Base-by-base conservation (phyloP, 2,329 filamentous ascomycete genomes). In the Ophidiomyces ophidiicola region DNA sequence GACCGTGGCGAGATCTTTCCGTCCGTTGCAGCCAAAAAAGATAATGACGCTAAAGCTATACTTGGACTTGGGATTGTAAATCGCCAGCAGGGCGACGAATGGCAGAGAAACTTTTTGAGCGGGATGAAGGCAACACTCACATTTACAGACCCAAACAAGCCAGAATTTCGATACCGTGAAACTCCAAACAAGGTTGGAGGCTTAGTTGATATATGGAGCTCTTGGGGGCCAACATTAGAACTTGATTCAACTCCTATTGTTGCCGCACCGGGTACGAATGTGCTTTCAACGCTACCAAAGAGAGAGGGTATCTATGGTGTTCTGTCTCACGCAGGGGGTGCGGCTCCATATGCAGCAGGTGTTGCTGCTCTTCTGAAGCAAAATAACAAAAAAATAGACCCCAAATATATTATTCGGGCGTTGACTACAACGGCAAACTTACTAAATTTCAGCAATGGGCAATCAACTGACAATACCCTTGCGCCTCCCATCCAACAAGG, bases 191-290 rank as follows among this genome's bases (percentile, higher is more conserved):
- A 7, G 6, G 69, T 66, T 0, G 71, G 68, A 1, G 75, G 74
- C 5, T 69, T 65, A 32, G 51, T 70, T 23, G 74, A 68, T 49
- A 56, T 54, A 4, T 76, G 61, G 53, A 72, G 69, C 29, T 70
- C 67, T 4, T 79, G 74, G 74, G 74, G 74, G 5, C 75, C 75
- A 2, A 74, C n/a, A n/a, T n/a, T 43, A 12, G 26, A 43, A 20
- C n/a, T 43, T 28, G 41, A 43, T 21, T 25, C 31, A 11, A 23
- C 31, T 8, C 41, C 41, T 10, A 17, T 33, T 5, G 6, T 43
- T 21, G n/a, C 41, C 5, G 35, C 41, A 1, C 35, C 41, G 10
- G 41, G 41, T 15, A 36, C 11, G 18, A 24, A 34, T 14, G 25
- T 43, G 1, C 41, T 43, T 6, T n/a, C 41, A 4, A 43, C 41